Evolutionary conservation across 495 filamentous ascomycete species (phyloP).

Genomic region (Aspergillus sclerotiicarbonarius): DNA sequence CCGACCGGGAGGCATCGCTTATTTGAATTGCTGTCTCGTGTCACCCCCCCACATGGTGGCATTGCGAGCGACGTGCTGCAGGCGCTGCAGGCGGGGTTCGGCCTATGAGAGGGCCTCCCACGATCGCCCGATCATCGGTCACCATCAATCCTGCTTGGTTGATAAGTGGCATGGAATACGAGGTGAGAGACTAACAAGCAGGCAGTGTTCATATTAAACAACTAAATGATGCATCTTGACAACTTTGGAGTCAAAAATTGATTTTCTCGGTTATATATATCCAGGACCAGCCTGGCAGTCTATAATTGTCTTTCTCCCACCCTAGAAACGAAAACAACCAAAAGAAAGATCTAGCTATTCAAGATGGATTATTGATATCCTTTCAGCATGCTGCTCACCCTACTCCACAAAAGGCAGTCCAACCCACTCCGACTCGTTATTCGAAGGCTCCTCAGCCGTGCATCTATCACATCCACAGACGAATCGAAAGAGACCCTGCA

Average conservation of each 20-base stretch:
- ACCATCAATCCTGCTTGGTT: background rate
- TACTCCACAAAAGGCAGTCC: conserved; percentile 10
- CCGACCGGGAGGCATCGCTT: background rate
- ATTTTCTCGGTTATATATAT: background rate
- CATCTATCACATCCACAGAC: conserved; percentile 34
- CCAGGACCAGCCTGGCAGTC: background rate
- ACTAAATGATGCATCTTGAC: no score
- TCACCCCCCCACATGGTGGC: background rate
- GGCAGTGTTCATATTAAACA: no score
- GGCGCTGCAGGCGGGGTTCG: background rate
- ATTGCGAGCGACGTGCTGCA: background rate
- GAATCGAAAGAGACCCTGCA: conserved; percentile 34
- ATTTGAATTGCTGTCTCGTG: background rate
- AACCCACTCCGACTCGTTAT: conserved; percentile 14
- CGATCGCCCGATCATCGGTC: background rate
- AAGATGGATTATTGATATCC: no score
- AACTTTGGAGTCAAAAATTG: no score
- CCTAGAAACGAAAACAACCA: no score
- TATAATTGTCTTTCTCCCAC: no score
- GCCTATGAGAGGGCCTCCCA: background rate
- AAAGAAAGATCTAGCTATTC: no score
- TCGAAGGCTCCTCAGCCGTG: conserved; percentile 23
- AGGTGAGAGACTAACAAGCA: no score
- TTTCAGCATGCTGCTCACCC: no score
- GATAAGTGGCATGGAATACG: background rate